Evolutionary conservation across 306 rosid species (phyloP), one percentile per base, ranked within the genome.

Genomic region (Rubus parviflorus): DNA sequence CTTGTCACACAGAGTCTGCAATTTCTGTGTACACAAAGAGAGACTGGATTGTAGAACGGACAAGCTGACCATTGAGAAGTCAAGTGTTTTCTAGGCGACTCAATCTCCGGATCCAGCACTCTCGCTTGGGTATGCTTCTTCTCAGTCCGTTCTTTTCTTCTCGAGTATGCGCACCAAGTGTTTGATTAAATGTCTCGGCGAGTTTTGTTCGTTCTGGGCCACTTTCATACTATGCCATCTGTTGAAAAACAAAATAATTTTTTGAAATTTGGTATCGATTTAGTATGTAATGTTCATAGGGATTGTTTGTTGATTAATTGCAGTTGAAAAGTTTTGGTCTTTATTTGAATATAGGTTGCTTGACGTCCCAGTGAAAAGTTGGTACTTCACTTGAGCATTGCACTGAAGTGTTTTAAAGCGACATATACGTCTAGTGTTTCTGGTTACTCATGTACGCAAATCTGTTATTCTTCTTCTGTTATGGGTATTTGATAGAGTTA

Each of bases 31-130:
- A 46, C 46, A 38, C 13, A 30, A 41, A 12, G 49, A 72, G 6
- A 22, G 48, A 52, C 52, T 53, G 63, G 61, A 19, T 37, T 72
- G 64, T n/a, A 8, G n/a, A 40, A 54, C 38, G n/a, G 65, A 14
- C 35, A 11, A 72, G 42, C 67, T 56, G 22, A 56, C 42, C 38
- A 19, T 3, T 53, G 65, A 41, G 5, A 38, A 52, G 47, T 52
- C 65, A 11, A 72, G 35, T 53, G 17, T 7, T 72, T n/a, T 56
- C 8, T 73, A 20, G 76, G 51, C n/a, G 38, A 8, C 52, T 41
- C 76, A 73, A 42, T 57, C 67, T 56, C 52, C 67, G 40, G 76
- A 73, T 73, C 67, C 23, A 54, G 19, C 22, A 25, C 53, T 41
- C 49, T 72, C 52, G 40, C 41, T 58, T 56, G 53, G 67, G 76